phyloP scores from a whole-genome alignment of 2,329 filamentous ascomycete species.

The Cladosporium sp. region DNA sequence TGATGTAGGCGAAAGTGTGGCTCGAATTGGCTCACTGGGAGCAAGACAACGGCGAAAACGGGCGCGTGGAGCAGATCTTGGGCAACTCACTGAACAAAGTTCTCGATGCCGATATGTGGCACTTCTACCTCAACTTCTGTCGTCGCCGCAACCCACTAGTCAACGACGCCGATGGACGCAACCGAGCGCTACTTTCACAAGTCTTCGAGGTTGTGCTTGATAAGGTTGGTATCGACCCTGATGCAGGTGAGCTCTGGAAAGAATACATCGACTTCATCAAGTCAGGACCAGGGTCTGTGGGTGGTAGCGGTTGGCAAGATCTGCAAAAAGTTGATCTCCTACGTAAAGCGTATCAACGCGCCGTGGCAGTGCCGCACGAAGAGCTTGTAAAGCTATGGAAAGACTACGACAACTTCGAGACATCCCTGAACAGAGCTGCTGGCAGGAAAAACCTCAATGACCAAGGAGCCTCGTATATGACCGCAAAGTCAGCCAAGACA shows the following conservation, averaged over 20 bases:
- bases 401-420: slow-evolving; percentile 95
- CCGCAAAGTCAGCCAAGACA: slow-evolving; percentile 82
- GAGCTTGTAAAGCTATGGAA: slow-evolving; percentile 86
- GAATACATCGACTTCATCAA: slow-evolving; percentile 95
- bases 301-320: slow-evolving; percentile 88
- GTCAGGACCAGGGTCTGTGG: slow-evolving; percentile 72
- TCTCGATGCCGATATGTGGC: slow-evolving; percentile 83
- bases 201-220: slow-evolving; percentile 91
- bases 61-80: slow-evolving; percentile 77
- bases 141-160: slow-evolving; percentile 84
- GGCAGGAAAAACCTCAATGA: slow-evolving; percentile 94
- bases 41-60: slow-evolving; percentile 76
- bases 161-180: slow-evolving; percentile 69
- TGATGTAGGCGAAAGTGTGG: slow-evolving; percentile 78
- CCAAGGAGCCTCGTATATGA: slow-evolving; percentile 90
- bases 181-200: slow-evolving; percentile 73
- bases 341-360: slow-evolving; percentile 86
- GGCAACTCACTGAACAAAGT: slow-evolving; percentile 71
- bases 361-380: slow-evolving; percentile 79
- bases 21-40: slow-evolving; percentile 86
- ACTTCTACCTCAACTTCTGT: slow-evolving; percentile 90
- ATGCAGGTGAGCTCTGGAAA: slow-evolving; percentile 83
- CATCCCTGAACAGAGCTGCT: slow-evolving; percentile 85
- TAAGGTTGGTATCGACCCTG: slow-evolving; percentile 85
- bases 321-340: slow-evolving; percentile 96